These are phyloP conservation scores for Darksidea phi DNA, from an alignment of 495 filamentous ascomycete genomes.

Conservation along the genomic window DNA sequence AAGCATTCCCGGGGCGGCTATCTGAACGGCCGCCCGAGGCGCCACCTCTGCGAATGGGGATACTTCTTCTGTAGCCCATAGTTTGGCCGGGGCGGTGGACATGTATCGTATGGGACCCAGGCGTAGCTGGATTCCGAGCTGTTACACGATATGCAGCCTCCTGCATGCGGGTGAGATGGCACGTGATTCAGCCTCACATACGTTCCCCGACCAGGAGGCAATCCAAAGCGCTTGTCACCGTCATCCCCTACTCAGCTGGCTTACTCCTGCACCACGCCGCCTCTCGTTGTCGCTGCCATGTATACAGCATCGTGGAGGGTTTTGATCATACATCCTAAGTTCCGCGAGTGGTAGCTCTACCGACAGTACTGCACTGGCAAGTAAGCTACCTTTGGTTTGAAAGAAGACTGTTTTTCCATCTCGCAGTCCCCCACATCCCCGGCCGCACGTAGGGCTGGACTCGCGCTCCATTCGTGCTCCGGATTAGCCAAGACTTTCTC, in stretches of 20 bases:
- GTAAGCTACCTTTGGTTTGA: no score
- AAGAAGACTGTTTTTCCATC: no score
- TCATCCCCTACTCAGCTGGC: not conserved
- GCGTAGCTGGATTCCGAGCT: no score
- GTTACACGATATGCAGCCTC: not conserved
- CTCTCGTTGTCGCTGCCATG: not conserved
- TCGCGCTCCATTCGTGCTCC: not conserved
- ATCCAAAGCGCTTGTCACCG: not conserved
- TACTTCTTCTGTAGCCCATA: no score
- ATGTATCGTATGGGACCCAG: no score
- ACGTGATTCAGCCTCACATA: not conserved
- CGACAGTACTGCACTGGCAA: no score
- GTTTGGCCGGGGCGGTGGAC: no score
- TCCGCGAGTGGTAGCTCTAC: no score
- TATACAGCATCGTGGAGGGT: not conserved
- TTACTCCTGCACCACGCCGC: not conserved
- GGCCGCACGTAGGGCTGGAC: no score
- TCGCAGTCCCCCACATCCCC: no score
- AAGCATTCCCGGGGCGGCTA: not conserved
- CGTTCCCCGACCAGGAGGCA: not conserved
- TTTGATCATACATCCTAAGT: no score
- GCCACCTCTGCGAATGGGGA: no score
- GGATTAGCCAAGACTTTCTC: not conserved
- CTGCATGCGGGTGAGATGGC: not conserved
- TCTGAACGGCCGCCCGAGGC: not conserved